These are phyloP conservation scores for Silene vulgaris DNA, from an alignment of 179 eudicot genomes.

Conservation along the genomic window DNA sequence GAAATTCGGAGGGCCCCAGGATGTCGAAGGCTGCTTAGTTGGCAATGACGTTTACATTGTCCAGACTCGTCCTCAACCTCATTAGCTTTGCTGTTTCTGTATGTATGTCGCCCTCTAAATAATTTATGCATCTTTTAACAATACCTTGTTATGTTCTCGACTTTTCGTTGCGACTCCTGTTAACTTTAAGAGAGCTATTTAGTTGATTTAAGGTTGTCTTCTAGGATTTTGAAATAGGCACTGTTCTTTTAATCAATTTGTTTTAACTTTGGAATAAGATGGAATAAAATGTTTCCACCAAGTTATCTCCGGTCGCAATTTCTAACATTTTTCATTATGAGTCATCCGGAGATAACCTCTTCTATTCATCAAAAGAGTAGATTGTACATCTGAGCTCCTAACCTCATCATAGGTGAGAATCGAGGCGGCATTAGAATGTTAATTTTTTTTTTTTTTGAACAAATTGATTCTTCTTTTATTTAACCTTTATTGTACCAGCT, in stretches of 20 bases:
- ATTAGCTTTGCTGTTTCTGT: conserved; percentile 9
- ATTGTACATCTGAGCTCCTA: no score
- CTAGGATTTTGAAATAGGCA: no score
- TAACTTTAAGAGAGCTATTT: conserved; percentile 8
- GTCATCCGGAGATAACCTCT: no score
- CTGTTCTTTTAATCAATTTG: no score
- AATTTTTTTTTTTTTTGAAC: background rate
- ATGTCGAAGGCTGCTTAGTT: conserved; percentile 88
- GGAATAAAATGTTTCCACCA: no score
- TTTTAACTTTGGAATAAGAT: no score
- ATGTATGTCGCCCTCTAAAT: background rate
- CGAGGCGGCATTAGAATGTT: no score
- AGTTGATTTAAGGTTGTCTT: no score
- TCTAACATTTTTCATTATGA: no score
- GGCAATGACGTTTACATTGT: conserved; percentile 74
- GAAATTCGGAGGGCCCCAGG: conserved; percentile 79
- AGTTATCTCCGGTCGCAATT: no score
- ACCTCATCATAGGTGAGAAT: no score
- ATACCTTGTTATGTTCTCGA: background rate
- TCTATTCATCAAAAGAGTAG: no score
- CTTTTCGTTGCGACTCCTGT: conserved; percentile 2
- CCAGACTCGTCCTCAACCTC: conserved; percentile 95
- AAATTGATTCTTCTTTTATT: background rate
- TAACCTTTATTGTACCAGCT: background rate
- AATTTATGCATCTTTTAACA: background rate